Base-by-base conservation (phyloP, 1,139 yeast genomes). In the Yamadazyma epiphylla region DNA sequence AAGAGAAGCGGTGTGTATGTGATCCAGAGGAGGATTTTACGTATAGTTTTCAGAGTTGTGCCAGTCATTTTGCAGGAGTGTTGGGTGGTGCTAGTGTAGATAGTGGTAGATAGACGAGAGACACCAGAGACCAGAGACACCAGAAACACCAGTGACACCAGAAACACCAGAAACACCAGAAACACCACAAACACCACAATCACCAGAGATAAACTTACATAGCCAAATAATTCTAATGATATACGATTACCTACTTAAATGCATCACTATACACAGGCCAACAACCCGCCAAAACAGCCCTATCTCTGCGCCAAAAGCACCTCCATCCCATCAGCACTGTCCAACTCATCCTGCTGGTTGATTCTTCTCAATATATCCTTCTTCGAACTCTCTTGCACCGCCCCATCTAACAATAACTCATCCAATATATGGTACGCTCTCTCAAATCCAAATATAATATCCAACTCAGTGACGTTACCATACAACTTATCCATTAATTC, bases 401-500 rank as follows among this genome's bases (percentile, higher is more conserved):
- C 80, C 0, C 98, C 98, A 48, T 79, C 86, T 27, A 68, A 80
- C 64, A 94, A 59, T 46, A 91, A 65, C 55, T 94, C 98, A 55
- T 91, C 96, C 43, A 94, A 65, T 12, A 91, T 82, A 56, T 86
- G 85, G 54, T 91, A 91, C 0, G 97, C 97, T 53, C 86, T 84
- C 48, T 83, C 85, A 60, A 91, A 91, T 46, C 94, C 94, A 72
- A 91, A 91, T 31, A 91, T 91, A 39, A 91, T 88, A 58, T 89
- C 94, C 48, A 86, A 61, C 52, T 88, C 96, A 59, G 96, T 85
- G 13, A 91, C 98, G 51, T 88, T 91, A n/a, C 96, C 97, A 51
- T 86, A 91, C 46, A 88, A 78, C 49, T 84, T 82, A 64, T 91
- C 99, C 95, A 91, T 87, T 46, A 86, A 88, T 56, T 94, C 98